Base-by-base conservation (phyloP, 352 stramenopile species). In the Phytophthora tubulina region DNA sequence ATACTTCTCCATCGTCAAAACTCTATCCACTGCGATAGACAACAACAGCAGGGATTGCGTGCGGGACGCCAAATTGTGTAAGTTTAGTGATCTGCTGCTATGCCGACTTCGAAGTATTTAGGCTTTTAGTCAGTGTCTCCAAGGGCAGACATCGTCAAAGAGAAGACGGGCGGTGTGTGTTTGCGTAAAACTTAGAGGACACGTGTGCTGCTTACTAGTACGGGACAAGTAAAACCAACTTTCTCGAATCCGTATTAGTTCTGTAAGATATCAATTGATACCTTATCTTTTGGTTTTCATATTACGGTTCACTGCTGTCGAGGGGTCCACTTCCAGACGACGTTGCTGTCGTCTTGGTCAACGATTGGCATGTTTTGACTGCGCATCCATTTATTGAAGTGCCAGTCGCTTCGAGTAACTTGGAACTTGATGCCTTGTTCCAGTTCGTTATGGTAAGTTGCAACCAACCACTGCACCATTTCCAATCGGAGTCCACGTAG, bases 321-420 rank as follows among this genome's bases (percentile, higher is more conserved):
- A 63, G 59, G 42, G 44, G 31, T 55, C 51, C 44, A 74, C 38
- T 41, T 38, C 52, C 59, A 70, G 39, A 46, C 45, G 17, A 61
- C 21, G 15, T 36, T 35, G 36, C 36, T 49, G 36, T 63, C 60
- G 21, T 70, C 54, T 21, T 74, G 67, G 2, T 46, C 51, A n/a
- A 62, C 39, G 14, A 53, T 30, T 30, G 51, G 50, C 52, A 73
- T 51, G 45, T 21, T 8, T 64, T 70, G 60, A 21, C 36, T 27
- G 15, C 41, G 62, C 62, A 75, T 67, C 53, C 67, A 67, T 10
- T 75, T 46, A 46, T 71, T 71, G 13, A 70, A 75, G 62, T 63
- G 32, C 61, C 61, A 71, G 61, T 75, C 61, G 14, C 32, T 15
- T 45, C 48, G 61, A 36, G 54, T 21, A 49, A 71, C 32, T 49